Percentiles rank a stretch among this genome's conserved stretches.
phyloP scores from a whole-genome alignment of 345 rosid genomes.

The Bretschneidera sinensis region DNA sequence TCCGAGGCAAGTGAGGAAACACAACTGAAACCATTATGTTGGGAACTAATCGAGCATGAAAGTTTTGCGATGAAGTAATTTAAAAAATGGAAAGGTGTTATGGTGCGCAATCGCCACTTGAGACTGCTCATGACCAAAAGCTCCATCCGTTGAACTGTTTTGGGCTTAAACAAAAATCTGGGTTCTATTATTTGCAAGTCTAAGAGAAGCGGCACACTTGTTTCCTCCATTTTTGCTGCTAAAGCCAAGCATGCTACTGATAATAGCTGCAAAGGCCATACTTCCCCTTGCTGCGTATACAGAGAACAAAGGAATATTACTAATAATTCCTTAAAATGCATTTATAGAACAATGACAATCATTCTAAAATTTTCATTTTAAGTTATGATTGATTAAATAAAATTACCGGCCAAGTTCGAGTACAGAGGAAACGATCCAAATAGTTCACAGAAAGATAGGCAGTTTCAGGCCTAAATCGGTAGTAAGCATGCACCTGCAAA shows the following conservation, averaged over 20 bases:
- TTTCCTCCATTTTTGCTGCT: conserved; percentile 48
- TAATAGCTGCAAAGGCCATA: conserved; percentile 34
- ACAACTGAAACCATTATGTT: neutral
- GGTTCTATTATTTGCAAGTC: conserved; percentile 35
- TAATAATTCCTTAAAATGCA: neutral
- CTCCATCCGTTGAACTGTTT: conserved; percentile 34
- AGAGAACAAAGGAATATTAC: neutral
- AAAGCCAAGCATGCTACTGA: conserved; percentile 34
- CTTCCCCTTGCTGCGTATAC: conserved; percentile 20
- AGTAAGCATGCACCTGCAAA: conserved; percentile 25
- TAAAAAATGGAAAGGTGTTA: conserved; percentile 34
- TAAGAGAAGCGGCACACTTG: conserved; percentile 25
- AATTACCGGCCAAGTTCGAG: conserved; percentile 22
- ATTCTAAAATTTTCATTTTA: too few relatives aligned
- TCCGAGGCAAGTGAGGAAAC: conserved; percentile 12
- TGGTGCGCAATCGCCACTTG: conserved; percentile 31
- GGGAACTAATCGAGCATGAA: conserved; percentile 7
- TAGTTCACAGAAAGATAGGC: conserved; percentile 34
- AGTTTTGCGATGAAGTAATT: conserved; percentile 23
- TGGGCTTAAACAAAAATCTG: conserved; percentile 27
- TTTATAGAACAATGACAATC: neutral
- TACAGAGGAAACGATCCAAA: conserved; percentile 31
- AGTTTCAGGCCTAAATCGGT: conserved; percentile 27
- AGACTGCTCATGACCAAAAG: conserved; percentile 29
- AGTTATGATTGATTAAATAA: too few relatives aligned